phyloP scores from a whole-genome alignment of 106 monocot species.

The Amphibolis antarctica region DNA sequence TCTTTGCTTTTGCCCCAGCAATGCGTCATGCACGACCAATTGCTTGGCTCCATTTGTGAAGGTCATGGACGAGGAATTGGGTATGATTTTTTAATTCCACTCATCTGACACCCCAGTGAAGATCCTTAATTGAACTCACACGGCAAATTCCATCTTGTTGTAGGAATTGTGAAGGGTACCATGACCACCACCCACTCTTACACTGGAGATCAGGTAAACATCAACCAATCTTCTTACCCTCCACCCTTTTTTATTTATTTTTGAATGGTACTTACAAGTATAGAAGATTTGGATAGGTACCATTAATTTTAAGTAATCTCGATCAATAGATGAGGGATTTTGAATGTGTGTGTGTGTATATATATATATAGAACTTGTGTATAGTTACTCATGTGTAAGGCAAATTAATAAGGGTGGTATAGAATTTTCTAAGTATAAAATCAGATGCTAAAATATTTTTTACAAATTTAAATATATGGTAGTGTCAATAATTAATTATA shows the following conservation, averaged over 20 bases:
- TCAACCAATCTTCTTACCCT: neutral
- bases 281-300: too few species aligned
- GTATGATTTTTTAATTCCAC: slow-evolving; percentile 26
- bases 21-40: slow-evolving; percentile 98
- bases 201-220: slow-evolving; percentile 84
- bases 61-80: slow-evolving; percentile 89
- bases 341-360: too few species aligned
- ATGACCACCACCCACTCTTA: slow-evolving; percentile 99
- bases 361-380: too few species aligned
- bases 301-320: too few species aligned
- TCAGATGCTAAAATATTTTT: too few species aligned
- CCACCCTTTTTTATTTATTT: neutral
- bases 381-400: too few species aligned
- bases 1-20: slow-evolving; percentile 31
- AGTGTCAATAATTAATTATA: too few species aligned
- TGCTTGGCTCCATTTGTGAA: slow-evolving; percentile 96
- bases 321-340: too few species aligned
- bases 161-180: slow-evolving; percentile 97
- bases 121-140: neutral
- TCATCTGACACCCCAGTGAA: neutral
- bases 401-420: too few species aligned
- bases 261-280: too few species aligned
- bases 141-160: neutral
- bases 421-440: too few species aligned
- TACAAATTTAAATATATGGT: too few species aligned